Evolutionary conservation across 2,329 filamentous ascomycete species (phyloP).

Genomic region (Epichloe baconii): DNA sequence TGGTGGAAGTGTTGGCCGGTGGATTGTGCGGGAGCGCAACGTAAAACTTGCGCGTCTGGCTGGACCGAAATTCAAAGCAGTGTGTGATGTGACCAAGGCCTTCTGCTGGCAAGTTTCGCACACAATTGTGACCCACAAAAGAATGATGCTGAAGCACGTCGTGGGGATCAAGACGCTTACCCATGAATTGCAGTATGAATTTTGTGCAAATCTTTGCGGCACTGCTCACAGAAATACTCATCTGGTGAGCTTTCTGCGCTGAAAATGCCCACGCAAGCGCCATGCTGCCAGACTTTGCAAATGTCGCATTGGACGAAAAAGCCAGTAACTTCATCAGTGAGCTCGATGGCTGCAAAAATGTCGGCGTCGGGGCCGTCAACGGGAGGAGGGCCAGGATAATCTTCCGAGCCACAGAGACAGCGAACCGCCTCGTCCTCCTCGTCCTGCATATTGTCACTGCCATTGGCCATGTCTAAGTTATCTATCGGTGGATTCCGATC

Average conservation of each 20-base stretch:
- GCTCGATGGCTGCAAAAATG: conserved; percentile 44
- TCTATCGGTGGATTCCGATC: conserved; percentile 32
- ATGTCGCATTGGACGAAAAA: conserved; percentile 97
- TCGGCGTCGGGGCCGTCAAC: conserved; percentile 46
- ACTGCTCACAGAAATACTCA: conserved; percentile 96
- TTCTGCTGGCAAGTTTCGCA: background rate
- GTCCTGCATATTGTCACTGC: conserved; percentile 53
- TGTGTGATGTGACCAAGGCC: background rate
- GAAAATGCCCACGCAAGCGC: conserved; percentile 93
- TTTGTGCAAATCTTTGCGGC: conserved; percentile 81
- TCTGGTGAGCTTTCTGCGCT: conserved; percentile 87
- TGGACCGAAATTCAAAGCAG: too few relatives aligned
- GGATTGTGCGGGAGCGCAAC: background rate
- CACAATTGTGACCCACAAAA: background rate
- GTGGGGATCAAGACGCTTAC: conserved; percentile 40
- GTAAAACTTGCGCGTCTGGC: background rate
- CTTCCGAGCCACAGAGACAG: conserved; percentile 87
- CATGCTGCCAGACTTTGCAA: conserved; percentile 98
- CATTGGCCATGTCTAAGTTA: conserved; percentile 41
- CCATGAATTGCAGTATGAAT: conserved; percentile 70
- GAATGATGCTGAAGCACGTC: background rate
- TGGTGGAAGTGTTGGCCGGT: conserved; percentile 2
- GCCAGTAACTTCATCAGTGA: conserved; percentile 77
- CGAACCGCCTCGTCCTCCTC: conserved; percentile 90
- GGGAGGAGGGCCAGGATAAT: conserved; percentile 76